Base-by-base conservation (phyloP, 306 rosid species). In the Lotus japonicus region DNA sequence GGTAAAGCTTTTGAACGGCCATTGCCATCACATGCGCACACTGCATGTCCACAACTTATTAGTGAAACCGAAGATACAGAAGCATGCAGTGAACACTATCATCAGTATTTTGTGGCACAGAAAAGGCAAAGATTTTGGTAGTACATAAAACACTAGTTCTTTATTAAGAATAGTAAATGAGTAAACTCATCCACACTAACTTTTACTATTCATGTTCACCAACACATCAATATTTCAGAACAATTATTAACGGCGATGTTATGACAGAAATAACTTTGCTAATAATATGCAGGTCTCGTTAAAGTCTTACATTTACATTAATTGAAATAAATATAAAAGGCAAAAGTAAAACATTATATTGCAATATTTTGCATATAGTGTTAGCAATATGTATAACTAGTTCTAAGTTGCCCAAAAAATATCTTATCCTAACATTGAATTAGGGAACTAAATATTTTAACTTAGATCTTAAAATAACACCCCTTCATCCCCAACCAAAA, bases 11-110 rank as follows among this genome's bases (percentile, higher is more conserved):
- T 78, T 94, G 97, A 81, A 94, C 99, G 9, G 97, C 99, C 99
- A 94, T 94, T 55, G 99, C 99, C 99, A 94, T 94, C 71, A 94
- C 99, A 83, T 94, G 99, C 2, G 97, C 99, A 80, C 97, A 90
- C 99, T 90, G 65, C 71, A 68, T 21, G 36, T 11, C 49, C 57
- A 36, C 51, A 77, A 44, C 54, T 51, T 62, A 16, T 78, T 59
- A 78, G 60, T 51, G 64, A 67, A 62, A 63, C 54, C 48, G 58
- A 51, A 60, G 36, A 49, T 16, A 54, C 17, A 45, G 62, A 69
- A 48, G 5, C 62, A 72, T 42, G 7, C 33, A 43, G 5, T 15
- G 68, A 26, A 11, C 14, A 43, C 23, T 15, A 5, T 9, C 31
- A 31, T 21, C 45, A 65, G 36, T 21, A 52, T 15, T 68, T 18